These are phyloP conservation scores for Botrytis galanthina DNA, from an alignment of 2,329 filamentous ascomycete genomes.

Conservation along the genomic window DNA sequence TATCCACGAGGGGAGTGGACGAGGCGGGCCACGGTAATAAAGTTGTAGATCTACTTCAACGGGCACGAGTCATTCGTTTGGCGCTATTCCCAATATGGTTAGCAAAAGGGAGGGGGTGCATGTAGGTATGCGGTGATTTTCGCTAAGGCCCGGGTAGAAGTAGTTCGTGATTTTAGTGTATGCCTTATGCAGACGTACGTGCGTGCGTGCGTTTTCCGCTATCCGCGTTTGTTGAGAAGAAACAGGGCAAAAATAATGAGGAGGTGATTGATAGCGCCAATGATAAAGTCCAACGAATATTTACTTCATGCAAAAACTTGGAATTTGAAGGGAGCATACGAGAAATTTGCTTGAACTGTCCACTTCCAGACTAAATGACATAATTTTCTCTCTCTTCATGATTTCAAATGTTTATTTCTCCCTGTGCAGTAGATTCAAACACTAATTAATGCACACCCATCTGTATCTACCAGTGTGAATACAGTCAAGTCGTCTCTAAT, in stretches of 20 bases:
- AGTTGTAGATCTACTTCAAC: conserved; percentile 3
- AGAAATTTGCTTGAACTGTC: not conserved
- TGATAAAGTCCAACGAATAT: not conserved
- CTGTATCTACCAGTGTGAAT: not conserved
- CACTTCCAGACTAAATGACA: not conserved
- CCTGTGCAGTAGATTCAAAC: not conserved
- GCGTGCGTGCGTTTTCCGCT: not conserved
- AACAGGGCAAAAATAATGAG: not conserved
- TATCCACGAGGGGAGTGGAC: not conserved
- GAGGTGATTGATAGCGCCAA: not conserved
- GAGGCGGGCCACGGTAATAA: not conserved
- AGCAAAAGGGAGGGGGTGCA: not conserved
- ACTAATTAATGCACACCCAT: not conserved
- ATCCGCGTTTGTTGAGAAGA: not conserved
- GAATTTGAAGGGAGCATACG: not conserved
- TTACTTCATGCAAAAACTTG: not conserved
- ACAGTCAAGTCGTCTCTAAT: not conserved
- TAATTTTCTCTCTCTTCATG: not conserved
- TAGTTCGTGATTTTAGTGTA: not conserved
- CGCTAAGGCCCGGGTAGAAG: not conserved
- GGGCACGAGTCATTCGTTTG: conserved; percentile 5
- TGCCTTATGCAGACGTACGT: not conserved
- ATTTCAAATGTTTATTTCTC: not conserved
- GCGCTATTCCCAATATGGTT: not conserved
- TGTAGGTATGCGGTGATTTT: not conserved